phyloP scores from a whole-genome alignment of 2,329 filamentous ascomycete species.

The Diaporthe batatas region DNA sequence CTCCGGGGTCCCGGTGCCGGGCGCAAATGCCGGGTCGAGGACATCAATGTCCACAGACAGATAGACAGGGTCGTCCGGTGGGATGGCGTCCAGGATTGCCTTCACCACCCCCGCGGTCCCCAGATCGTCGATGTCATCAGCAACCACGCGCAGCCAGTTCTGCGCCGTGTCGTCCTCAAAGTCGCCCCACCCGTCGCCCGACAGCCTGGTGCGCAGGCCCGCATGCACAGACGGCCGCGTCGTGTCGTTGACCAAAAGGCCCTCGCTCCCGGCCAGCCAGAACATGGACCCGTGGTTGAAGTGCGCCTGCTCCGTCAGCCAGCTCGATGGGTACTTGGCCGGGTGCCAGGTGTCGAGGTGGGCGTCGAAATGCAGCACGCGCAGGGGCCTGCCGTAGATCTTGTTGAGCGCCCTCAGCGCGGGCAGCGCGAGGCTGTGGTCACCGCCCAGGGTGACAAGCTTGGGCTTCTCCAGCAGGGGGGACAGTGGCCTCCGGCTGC shows the following conservation, averaged over 20 bases:
- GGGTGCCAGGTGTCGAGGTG: slow-evolving; percentile 92
- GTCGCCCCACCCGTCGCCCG: slow-evolving; percentile 73
- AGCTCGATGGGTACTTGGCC: slow-evolving; percentile 81
- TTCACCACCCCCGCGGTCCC: slow-evolving; percentile 79
- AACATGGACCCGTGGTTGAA: slow-evolving; percentile 95
- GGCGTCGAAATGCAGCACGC: slow-evolving; percentile 81
- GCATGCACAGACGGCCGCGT: slow-evolving; percentile 83
- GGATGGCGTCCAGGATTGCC: slow-evolving; percentile 78
- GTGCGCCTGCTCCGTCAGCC: slow-evolving; percentile 76
- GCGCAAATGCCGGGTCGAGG: slow-evolving; percentile 54
- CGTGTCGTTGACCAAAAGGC: slow-evolving; percentile 79
- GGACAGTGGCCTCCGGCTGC: slow-evolving; percentile 54
- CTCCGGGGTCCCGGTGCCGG: slow-evolving; percentile 84
- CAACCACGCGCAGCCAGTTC: slow-evolving; percentile 83
- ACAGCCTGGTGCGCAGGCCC: slow-evolving; percentile 82
- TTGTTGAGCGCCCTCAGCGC: slow-evolving; percentile 75
- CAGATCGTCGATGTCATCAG: slow-evolving; percentile 89
- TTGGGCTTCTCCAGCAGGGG: slow-evolving; percentile 58
- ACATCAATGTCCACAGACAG: slow-evolving; percentile 54
- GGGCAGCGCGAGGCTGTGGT: slow-evolving; percentile 79
- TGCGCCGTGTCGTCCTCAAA: slow-evolving; percentile 80
- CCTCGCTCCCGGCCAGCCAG: slow-evolving; percentile 87
- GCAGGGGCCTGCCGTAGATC: slow-evolving; percentile 72
- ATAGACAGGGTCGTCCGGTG: slow-evolving; percentile 79
- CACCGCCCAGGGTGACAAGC: slow-evolving; percentile 79